A percentile compares a stretch with the other conserved stretches of the same genome.
Conservation (phyloP, 768 basidiomycete genomes). For the Mycena rosella region DNA sequence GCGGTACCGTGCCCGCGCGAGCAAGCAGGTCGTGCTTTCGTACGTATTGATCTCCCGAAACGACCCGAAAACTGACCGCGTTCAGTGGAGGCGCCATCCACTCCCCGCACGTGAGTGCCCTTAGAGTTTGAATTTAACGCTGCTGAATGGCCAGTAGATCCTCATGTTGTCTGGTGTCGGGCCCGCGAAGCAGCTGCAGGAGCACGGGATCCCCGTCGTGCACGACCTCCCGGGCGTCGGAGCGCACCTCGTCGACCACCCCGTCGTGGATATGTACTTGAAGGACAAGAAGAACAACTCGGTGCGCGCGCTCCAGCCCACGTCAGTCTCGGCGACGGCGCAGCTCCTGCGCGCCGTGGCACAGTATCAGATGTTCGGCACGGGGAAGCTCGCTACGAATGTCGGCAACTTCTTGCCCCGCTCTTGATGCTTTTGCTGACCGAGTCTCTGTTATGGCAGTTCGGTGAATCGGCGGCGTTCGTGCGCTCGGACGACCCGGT, state of each 20-base stretch:
- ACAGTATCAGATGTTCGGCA: slow-evolving; percentile 59
- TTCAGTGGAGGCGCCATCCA: slow-evolving; percentile 64
- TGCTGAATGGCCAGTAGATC: slow-evolving; percentile 51
- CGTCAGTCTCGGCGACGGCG: slow-evolving; percentile 41
- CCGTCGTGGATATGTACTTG: slow-evolving; percentile 65
- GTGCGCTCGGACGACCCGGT: slow-evolving; percentile 65
- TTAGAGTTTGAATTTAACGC: background rate
- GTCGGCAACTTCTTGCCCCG: slow-evolving; percentile 48
- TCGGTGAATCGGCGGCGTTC: slow-evolving; percentile 71
- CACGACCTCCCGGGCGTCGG: slow-evolving; percentile 82
- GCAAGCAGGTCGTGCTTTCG: slow-evolving; percentile 74
- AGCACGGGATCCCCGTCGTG: slow-evolving; percentile 66
- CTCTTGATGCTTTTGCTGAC: background rate
- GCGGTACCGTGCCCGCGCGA: slow-evolving; percentile 60
- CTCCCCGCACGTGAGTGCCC: slow-evolving; percentile 61
- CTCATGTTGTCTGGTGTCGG: slow-evolving; percentile 86
- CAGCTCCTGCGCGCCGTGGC: slow-evolving; percentile 48
- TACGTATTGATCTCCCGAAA: slow-evolving; percentile 46
- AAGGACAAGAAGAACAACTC: slow-evolving; percentile 63
- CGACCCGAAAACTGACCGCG: background rate
- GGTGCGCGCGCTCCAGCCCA: slow-evolving; percentile 55
- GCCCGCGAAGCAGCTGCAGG: slow-evolving; percentile 67
- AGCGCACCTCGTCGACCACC: slow-evolving; percentile 80
- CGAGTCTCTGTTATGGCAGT: too few relatives aligned
- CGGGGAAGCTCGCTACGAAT: slow-evolving; percentile 68